Conservation (phyloP, 1,139 yeast genomes). For the Sugiyamaella castrensis region DNA sequence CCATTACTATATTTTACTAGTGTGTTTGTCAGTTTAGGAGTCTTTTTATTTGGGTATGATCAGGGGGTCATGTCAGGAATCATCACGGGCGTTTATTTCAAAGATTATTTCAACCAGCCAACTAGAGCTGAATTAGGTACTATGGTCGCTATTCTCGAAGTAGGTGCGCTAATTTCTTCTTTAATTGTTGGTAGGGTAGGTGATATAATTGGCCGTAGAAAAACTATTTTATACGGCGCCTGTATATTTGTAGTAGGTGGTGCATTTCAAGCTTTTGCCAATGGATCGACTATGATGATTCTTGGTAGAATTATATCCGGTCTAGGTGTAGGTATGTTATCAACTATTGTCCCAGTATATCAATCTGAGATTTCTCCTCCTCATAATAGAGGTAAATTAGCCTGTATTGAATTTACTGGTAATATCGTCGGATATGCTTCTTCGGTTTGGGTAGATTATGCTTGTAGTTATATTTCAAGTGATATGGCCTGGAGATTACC, state of each 20-base stretch:
- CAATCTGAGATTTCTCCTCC: slow-evolving; percentile 92
- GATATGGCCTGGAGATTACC: slow-evolving; percentile 78
- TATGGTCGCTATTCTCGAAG: slow-evolving; percentile 77
- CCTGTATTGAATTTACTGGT: slow-evolving; percentile 91
- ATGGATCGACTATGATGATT: slow-evolving; percentile 51
- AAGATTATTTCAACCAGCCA: slow-evolving; percentile 69
- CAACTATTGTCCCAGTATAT: slow-evolving; percentile 94
- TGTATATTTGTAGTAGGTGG: slow-evolving; percentile 81
- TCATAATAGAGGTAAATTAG: slow-evolving; percentile 80
- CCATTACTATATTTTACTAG: slow-evolving; percentile 63
- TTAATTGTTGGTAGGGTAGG: slow-evolving; percentile 73
- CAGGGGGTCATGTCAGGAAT: slow-evolving; percentile 91
- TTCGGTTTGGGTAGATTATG: slow-evolving; percentile 90
- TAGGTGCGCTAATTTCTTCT: slow-evolving; percentile 82
- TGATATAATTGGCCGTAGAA: slow-evolving; percentile 75
- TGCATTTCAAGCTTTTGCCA: slow-evolving; percentile 59
- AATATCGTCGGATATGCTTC: slow-evolving; percentile 82
- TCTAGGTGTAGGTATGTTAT: slow-evolving; percentile 81
- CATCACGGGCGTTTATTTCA: slow-evolving; percentile 65
- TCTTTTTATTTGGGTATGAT: slow-evolving; percentile 83
- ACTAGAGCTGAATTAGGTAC: slow-evolving; percentile 67
- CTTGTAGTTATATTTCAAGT: slow-evolving; percentile 58
- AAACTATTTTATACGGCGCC: slow-evolving; percentile 80
- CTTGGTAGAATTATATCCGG: slow-evolving; percentile 80
- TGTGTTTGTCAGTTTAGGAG: slow-evolving; percentile 78